Percentiles rank a stretch among this genome's conserved stretches.
These are phyloP conservation scores for Heterobasidion occidentale DNA, from an alignment of 1,284 basidiomycete species.

Conservation along the genomic window DNA sequence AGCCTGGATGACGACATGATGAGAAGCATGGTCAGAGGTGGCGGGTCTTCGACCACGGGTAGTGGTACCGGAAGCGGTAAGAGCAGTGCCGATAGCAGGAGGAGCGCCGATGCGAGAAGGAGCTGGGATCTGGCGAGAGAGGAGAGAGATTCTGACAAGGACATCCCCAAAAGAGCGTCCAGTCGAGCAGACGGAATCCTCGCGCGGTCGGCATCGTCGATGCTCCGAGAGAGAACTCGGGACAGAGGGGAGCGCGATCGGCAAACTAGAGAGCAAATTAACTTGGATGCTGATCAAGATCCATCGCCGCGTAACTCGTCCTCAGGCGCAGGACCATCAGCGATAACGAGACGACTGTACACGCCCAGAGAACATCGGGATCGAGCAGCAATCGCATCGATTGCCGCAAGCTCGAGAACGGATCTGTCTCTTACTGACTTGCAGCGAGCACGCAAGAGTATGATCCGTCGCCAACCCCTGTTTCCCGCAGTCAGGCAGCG, in stretches of 20 bases:
- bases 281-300: slow-evolving; percentile 11
- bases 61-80: slow-evolving; percentile 10
- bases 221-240: slow-evolving; percentile 12
- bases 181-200: slow-evolving; percentile 15
- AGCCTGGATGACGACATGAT: slow-evolving; percentile 40
- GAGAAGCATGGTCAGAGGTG: not conserved
- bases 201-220: slow-evolving; percentile 18
- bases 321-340: slow-evolving; percentile 11
- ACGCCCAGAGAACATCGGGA: slow-evolving; percentile 38
- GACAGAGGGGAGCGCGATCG: slow-evolving; percentile 17
- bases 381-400: slow-evolving; percentile 6
- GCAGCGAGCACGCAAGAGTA: slow-evolving; percentile 36
- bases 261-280: slow-evolving; percentile 20
- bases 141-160: slow-evolving; percentile 4
- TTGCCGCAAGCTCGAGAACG: slow-evolving; percentile 12
- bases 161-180: slow-evolving; percentile 15
- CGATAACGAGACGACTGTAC: slow-evolving; percentile 40
- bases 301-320: slow-evolving; percentile 14
- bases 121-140: slow-evolving; percentile 44
- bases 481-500: slow-evolving; percentile 29
- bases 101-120: slow-evolving; percentile 37
- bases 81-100: slow-evolving; percentile 18
- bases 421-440: slow-evolving; percentile 29
- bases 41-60: slow-evolving; percentile 12
- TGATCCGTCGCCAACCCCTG: slow-evolving; percentile 63